Evolutionary conservation across 805 yeast genomes (phyloP).

Genomic region (Cyberlindnera sargentensis): DNA sequence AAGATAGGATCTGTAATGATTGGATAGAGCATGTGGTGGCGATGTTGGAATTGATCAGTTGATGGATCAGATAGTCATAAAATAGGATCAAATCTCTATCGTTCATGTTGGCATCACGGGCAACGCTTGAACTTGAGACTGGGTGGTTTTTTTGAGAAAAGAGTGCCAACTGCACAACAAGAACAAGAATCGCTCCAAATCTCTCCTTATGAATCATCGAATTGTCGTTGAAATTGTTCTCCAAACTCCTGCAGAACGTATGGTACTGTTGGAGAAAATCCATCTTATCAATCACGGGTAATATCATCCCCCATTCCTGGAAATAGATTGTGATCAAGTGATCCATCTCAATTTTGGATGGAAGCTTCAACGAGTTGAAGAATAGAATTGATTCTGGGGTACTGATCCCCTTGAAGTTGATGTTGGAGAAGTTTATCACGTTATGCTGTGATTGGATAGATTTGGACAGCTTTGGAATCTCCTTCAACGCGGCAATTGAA

Average conservation of each 20-base stretch:
- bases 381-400: slow-evolving; percentile 38
- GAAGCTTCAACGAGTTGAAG: slow-evolving; percentile 36
- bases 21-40: slow-evolving; percentile 57
- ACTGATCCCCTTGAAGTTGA: slow-evolving; percentile 32
- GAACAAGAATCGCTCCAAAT: slow-evolving; percentile 43
- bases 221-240: slow-evolving; percentile 34
- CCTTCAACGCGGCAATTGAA: slow-evolving; percentile 63
- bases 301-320: slow-evolving; percentile 66
- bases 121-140: neutral
- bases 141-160: slow-evolving; percentile 17
- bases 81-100: slow-evolving; percentile 31
- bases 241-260: slow-evolving; percentile 39
- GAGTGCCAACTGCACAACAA: slow-evolving; percentile 43
- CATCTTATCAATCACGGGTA: slow-evolving; percentile 65
- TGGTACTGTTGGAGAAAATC: slow-evolving; percentile 59
- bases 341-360: slow-evolving; percentile 56
- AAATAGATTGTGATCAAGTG: slow-evolving; percentile 61
- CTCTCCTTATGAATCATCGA: slow-evolving; percentile 40
- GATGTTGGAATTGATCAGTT: slow-evolving; percentile 54
- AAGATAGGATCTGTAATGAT: slow-evolving; percentile 59
- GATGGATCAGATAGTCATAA: slow-evolving; percentile 55
- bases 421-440: slow-evolving; percentile 26
- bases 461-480: slow-evolving; percentile 26
- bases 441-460: slow-evolving; percentile 10
- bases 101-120: neutral